Percentiles rank a stretch among this genome's conserved stretches.
Conservation (phyloP, 2,329 filamentous ascomycete genomes). For the Scopulariopsis brevicaulis region DNA sequence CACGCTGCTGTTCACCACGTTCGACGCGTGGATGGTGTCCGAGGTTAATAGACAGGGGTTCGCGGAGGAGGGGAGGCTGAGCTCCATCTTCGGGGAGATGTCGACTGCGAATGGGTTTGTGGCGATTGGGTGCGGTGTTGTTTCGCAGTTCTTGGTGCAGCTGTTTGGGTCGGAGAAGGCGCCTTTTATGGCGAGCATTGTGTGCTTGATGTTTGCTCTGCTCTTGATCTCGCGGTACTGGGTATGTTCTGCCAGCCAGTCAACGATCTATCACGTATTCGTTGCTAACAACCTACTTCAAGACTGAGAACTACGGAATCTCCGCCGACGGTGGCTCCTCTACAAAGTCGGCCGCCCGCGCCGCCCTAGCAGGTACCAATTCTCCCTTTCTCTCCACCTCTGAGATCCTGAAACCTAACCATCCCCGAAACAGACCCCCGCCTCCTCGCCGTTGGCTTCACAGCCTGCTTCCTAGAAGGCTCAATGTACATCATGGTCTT, state of each 20-base stretch:
- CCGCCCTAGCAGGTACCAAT: neutral
- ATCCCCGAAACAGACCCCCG: constrained; percentile 9
- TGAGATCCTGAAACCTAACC: neutral
- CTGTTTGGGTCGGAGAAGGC: neutral
- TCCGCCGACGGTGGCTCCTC: neutral
- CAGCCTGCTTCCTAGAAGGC: constrained; percentile 47
- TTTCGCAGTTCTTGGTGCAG: neutral
- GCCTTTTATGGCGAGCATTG: neutral
- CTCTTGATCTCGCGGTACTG: neutral
- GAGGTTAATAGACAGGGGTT: constrained; percentile 39
- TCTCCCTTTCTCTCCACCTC: neutral
- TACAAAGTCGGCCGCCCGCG: neutral
- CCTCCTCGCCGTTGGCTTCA: constrained; percentile 37
- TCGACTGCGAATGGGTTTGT: neutral
- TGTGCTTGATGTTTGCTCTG: neutral
- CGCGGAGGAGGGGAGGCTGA: constrained; percentile 1
- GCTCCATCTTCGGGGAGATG: neutral
- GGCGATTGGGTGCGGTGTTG: neutral
- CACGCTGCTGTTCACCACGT: constrained; percentile 45
- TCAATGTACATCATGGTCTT: constrained; percentile 53
- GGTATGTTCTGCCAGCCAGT: neutral
- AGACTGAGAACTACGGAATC: constrained; percentile 14
- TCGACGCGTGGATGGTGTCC: constrained; percentile 49
- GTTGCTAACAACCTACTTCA: neutral
- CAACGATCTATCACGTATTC: neutral